Evolutionary conservation across 176 grass and related monocot genomes (phyloP), one percentile per base, ranked within the genome.

Genomic region (Rhipidocladum racemiflorum): DNA sequence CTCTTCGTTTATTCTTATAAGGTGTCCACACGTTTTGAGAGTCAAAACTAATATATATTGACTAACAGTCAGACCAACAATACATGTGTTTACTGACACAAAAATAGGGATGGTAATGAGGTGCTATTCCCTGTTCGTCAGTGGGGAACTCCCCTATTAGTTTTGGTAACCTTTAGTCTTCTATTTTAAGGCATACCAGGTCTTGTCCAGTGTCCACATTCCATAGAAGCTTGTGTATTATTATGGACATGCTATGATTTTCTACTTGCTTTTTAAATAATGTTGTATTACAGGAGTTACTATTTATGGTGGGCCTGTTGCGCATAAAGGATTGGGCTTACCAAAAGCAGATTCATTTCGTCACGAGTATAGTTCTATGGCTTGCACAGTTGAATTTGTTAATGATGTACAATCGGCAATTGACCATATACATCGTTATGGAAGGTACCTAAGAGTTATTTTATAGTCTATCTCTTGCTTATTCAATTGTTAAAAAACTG

Each of bases 381-480:
- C 91, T 29, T 99, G 91, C 76, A 91, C 92, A 7, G 6, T 99
- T 85, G 92, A 99, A 81, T 83, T 99, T 75, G 89, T 99, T 73
- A 91, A 99, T 77, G 89, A 93, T 90, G 89, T 93, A 77, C 75
- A 95, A 66, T 74, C 84, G 65, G 96, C 92, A 56, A 91, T 99
- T 75, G 85, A 95, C 38, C 96, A 99, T 78, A 99, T 99, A 87
- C 92, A 95, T 88, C 77, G 51, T 16, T 88, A 99, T 62, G 96
- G 96, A 89, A 99, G 96, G 96, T 99, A 85, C 39, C 23, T 73
- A 69, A 76, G 2, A 63, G 24, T 42, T 75, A 18, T 72, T 68
- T 38, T 77, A 9, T 60, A 20, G 1, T 53, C 69, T 70, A 0
- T 84, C 51, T 68, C 6, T 16, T 4, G 3, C 29, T 71, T 17